These are phyloP conservation scores for Malus hybrid DNA, from an alignment of 331 rosid genomes.

Conservation along the genomic window DNA sequence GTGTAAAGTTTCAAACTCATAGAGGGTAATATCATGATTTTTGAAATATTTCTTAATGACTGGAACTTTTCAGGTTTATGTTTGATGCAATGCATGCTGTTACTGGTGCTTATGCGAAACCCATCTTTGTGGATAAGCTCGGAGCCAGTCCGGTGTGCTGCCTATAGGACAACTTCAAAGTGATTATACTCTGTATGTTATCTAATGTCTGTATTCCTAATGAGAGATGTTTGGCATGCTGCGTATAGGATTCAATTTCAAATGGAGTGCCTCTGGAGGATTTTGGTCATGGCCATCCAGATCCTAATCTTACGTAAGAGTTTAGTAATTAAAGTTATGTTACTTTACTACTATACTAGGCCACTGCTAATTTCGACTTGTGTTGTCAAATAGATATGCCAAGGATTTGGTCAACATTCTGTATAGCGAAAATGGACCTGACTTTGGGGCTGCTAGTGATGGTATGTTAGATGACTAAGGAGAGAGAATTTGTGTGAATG, in stretches of 20 bases:
- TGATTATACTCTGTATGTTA: not conserved
- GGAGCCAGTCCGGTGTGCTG: slow-evolving; percentile 68
- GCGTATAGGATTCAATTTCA: slow-evolving; percentile 65
- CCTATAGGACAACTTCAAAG: not conserved
- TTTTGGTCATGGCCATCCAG: slow-evolving; percentile 98
- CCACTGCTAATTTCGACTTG: slow-evolving; percentile 10
- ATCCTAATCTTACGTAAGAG: slow-evolving; percentile 96
- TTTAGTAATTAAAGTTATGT: not conserved
- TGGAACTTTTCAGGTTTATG: slow-evolving; percentile 46
- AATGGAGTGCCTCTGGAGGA: slow-evolving; percentile 94
- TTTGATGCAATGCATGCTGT: slow-evolving; percentile 99
- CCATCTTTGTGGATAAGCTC: slow-evolving; percentile 88
- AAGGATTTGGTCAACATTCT: slow-evolving; percentile 79
- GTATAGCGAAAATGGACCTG: slow-evolving; percentile 79
- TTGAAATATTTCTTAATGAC: not conserved
- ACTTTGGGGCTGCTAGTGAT: slow-evolving; percentile 98
- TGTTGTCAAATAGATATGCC: slow-evolving; percentile 63
- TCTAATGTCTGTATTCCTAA: slow-evolving; percentile 13
- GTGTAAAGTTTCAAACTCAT: not conserved
- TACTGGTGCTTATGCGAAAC: slow-evolving; percentile 93
- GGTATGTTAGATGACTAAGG: slow-evolving; percentile 44
- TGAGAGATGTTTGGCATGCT: slow-evolving; percentile 18
- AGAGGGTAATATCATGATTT: not conserved
- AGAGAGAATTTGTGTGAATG: not conserved
- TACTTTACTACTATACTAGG: slow-evolving; percentile 4